Evolutionary conservation across 2,329 filamentous ascomycete species (phyloP), one percentile per base, ranked within the genome.

Genomic region (Dendryphion nanum): DNA sequence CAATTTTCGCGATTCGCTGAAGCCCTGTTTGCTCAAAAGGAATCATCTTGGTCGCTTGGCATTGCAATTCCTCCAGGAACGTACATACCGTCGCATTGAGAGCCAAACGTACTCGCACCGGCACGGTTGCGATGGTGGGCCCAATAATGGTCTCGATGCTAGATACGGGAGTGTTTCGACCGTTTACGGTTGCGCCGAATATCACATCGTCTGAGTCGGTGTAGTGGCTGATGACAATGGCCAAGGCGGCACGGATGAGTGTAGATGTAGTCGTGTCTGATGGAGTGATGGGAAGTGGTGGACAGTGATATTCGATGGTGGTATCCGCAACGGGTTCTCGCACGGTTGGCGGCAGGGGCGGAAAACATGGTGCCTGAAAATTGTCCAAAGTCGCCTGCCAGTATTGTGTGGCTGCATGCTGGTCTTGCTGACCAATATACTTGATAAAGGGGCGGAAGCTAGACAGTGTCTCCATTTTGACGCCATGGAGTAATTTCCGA

Each of bases 111-210:
- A 34, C 16, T n/a, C 32, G 32, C 18, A 21, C 18, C 12, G 59
- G 59, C 4, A 60, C 47, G 2, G 58, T 63, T 7, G 59, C 49
- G 30, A 59, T 49, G 7, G 47, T 37, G 16, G 56, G 56, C 10
- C 50, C 58, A 16, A 46, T 33, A 10, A 54, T 43, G 6, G 30
- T 21, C 13, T 40, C 35, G 8, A 52, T 36, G 4, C 39, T 42
- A 4, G 30, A 21, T 2, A 59, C 20, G 6, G 51, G 31, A 13
- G 44, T 41, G 15, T 55, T 35, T 19, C 56, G 50, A 28, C 56
- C 56, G 16, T 44, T 42, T 5, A 51, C 17, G 2, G 50, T 53
- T n/a, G 40, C 44, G 10, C 50, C 55, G 18, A 59, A 55, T 3
- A 56, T 36, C 6, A 57, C 41, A 29, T 57, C 52, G 15, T 49